Base-by-base conservation (phyloP, 768 basidiomycete species). In the Calvatia gigantea region DNA sequence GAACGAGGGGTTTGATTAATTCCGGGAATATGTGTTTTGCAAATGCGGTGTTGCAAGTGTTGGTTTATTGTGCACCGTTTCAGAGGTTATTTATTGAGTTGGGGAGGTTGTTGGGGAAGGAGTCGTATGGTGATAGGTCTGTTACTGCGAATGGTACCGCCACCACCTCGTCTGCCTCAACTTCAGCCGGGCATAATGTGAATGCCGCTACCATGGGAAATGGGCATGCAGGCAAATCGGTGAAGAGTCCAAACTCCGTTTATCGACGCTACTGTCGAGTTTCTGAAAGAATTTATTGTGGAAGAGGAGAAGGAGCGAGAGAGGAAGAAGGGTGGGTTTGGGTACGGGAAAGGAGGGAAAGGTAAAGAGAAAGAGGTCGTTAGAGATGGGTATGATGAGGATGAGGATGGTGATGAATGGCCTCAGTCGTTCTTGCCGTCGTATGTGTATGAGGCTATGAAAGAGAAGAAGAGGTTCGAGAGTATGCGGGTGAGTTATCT, bases 1-100 rank as follows among this genome's bases (percentile, higher is more conserved):
- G 77, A 6, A 84, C 91, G 0, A 78, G 95, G 12, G 96, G 96
- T 4, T 73, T 99, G 46, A 78, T 98, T 61, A 99, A 99, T 70
- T 88, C 84, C 2, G 95, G 96, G 0, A 99, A 99, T 70, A 87
- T 98, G 86, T 99, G 96, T 68, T 99, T 98, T 66, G 94, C 94
- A 27, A 99, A 98, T 64, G 85, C 94, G 0, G 90, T 98, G 21
- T 74, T 99, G 28, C 96, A 98, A 73, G 83, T 89, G 1, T 77
- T 99, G 27, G 81, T 95, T 0, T 96, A 94, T 69, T 93, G 89
- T 62, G 79, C 82, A n/a, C 91, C 89, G 1, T 98, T 98, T 69
- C 85, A 86, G 64, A 77, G 77, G 43, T 69, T 98, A 32, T 89
- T 99, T 65, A 73, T 71, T 19, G 86, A 89, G 58, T 73, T 98